Percentiles rank a stretch among this genome's conserved stretches.
These are phyloP conservation scores for Fusarium torreyae DNA, from an alignment of 2,329 filamentous ascomycete species.

Conservation along the genomic window DNA sequence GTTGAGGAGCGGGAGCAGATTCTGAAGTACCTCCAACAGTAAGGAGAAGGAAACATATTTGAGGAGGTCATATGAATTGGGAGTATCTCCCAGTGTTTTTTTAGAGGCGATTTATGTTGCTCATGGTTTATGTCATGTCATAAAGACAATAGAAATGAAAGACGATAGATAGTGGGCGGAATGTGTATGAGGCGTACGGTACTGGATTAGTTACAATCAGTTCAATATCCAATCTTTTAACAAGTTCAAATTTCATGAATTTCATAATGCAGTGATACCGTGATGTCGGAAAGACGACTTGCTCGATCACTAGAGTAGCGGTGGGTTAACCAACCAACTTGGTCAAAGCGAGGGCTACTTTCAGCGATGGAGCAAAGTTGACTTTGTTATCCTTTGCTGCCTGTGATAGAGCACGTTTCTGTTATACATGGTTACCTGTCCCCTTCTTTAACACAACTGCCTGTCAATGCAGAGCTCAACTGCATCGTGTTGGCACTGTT, in stretches of 20 bases:
- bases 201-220: slow-evolving; percentile 40
- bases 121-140: slow-evolving; percentile 39
- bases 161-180: slow-evolving; percentile 41
- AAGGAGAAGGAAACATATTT: slow-evolving; percentile 29
- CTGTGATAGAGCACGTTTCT: too few relatives aligned
- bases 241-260: background rate
- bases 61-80: slow-evolving; percentile 16
- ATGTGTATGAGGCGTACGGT: slow-evolving; percentile 47
- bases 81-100: slow-evolving; percentile 30
- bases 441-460: background rate
- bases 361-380: too few relatives aligned
- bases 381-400: too few relatives aligned
- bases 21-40: slow-evolving; percentile 71
- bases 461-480: background rate
- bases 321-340: too few relatives aligned
- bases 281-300: too few relatives aligned
- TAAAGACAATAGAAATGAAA: slow-evolving; percentile 45
- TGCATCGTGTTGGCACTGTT: background rate
- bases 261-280: too few relatives aligned
- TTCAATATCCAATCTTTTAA: slow-evolving; percentile 42
- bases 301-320: too few relatives aligned
- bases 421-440: background rate
- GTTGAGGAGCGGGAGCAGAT: slow-evolving; percentile 90
- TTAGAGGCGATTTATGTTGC: slow-evolving; percentile 42
- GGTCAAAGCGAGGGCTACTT: too few relatives aligned